phyloP scores from a whole-genome alignment of 108 stramenopile genomes.

The Fragilaria crotonensis region DNA sequence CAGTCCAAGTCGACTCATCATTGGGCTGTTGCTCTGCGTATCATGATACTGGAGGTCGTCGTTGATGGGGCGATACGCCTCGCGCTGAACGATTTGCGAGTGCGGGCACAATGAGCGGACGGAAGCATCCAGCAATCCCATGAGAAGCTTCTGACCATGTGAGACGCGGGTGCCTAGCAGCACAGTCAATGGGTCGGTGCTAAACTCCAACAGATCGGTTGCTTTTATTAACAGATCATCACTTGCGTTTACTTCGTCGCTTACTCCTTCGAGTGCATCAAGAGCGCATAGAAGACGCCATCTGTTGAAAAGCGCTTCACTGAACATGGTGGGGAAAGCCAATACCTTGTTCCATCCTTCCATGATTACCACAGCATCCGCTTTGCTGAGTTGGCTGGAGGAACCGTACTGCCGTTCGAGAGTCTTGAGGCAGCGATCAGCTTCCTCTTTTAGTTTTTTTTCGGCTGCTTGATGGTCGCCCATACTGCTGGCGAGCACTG shows the following conservation, averaged over 20 bases:
- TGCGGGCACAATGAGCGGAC: conserved; percentile 5
- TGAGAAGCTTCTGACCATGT: not conserved
- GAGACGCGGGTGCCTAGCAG: not conserved
- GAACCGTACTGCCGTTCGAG: not conserved
- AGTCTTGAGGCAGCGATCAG: not conserved
- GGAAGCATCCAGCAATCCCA: not conserved
- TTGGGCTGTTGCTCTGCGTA: too few relatives aligned
- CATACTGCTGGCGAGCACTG: too few relatives aligned
- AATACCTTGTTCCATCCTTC: conserved; percentile 16
- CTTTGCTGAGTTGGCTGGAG: not conserved
- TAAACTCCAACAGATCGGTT: conserved; percentile 5
- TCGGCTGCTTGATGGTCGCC: too few relatives aligned
- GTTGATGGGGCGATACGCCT: conserved; percentile 4
- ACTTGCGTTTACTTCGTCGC: too few relatives aligned
- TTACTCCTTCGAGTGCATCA: too few relatives aligned
- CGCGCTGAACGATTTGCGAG: conserved; percentile 1
- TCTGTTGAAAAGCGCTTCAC: not conserved
- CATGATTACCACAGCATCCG: conserved; percentile 8
- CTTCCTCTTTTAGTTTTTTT: too few relatives aligned
- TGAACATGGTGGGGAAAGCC: conserved; percentile 6
- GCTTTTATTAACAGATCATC: too few relatives aligned
- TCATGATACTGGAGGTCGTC: too few relatives aligned
- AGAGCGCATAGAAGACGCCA: conserved; percentile 3
- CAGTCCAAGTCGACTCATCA: too few relatives aligned
- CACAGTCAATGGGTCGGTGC: not conserved